Evolutionary conservation across 345 rosid genomes (phyloP).

Genomic region (Hibiscus syriacus): DNA sequence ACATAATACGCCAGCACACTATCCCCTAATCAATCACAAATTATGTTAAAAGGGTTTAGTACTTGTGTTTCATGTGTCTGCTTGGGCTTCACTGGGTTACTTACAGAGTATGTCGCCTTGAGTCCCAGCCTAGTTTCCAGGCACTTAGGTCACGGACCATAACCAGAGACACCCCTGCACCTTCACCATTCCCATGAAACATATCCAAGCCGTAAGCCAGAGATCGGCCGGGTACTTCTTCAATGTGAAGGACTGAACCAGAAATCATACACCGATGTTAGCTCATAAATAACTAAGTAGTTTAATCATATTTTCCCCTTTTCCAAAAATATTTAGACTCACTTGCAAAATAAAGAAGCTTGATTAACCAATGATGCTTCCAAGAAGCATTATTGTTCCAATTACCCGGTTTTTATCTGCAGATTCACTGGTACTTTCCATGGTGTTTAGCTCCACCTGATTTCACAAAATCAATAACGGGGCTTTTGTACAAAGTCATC

Average conservation of each 20-base stretch:
- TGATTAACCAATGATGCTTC: conserved; percentile 59
- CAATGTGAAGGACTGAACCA: conserved; percentile 54
- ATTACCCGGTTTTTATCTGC: conserved; percentile 46
- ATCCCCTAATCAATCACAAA: conserved; percentile 46
- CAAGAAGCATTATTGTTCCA: conserved; percentile 66
- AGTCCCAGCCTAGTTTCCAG: conserved; percentile 77
- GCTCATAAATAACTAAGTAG: too few relatives aligned
- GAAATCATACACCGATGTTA: not conserved
- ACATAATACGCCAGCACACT: conserved; percentile 74
- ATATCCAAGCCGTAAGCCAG: conserved; percentile 64
- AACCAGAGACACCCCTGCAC: conserved; percentile 44
- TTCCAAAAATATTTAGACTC: not conserved
- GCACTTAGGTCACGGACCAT: conserved; percentile 67
- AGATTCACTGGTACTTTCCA: conserved; percentile 21
- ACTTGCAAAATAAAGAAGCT: conserved; percentile 82
- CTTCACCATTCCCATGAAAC: conserved; percentile 73
- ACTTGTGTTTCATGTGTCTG: not conserved
- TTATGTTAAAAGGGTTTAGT: not conserved
- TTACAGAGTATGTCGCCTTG: conserved; percentile 65
- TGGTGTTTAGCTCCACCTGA: conserved; percentile 29
- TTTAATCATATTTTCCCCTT: too few relatives aligned
- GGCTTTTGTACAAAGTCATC: too few relatives aligned
- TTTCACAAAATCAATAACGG: too few relatives aligned
- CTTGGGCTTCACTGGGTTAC: conserved; percentile 5
- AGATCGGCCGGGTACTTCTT: conserved; percentile 87